These are phyloP conservation scores for Articulospora tetracladia DNA, from an alignment of 495 filamentous ascomycete species.

Conservation along the genomic window DNA sequence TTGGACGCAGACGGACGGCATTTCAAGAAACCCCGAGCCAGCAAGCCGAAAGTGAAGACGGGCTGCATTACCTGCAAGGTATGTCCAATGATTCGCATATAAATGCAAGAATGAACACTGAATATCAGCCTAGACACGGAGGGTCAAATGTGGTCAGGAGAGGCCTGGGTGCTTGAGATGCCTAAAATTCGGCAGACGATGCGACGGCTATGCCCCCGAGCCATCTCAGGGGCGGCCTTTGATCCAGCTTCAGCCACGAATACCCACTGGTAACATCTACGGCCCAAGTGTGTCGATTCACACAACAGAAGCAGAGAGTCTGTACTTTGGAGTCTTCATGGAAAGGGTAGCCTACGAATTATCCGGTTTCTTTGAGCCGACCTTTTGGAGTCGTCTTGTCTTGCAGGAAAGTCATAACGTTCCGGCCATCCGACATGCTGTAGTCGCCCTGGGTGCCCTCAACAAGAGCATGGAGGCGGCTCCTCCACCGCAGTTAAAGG, in stretches of 20 bases:
- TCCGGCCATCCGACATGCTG: constrained; percentile 59
- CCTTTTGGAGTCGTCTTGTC: constrained; percentile 53
- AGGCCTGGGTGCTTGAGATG: constrained; percentile 51
- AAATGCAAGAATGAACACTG: not conserved
- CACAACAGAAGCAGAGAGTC: constrained; percentile 38
- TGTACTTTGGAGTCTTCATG: constrained; percentile 56
- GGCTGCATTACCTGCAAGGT: constrained; percentile 28
- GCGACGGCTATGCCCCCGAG: constrained; percentile 46
- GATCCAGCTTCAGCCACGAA: constrained; percentile 17
- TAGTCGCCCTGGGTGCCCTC: constrained; percentile 58
- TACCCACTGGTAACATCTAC: constrained; percentile 7
- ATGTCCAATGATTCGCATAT: not conserved
- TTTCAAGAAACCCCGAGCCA: constrained; percentile 15
- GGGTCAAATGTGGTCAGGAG: constrained; percentile 56
- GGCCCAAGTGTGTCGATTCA: constrained; percentile 14
- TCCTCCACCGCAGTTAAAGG: constrained; percentile 15
- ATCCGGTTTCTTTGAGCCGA: constrained; percentile 50
- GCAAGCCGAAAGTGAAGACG: constrained; percentile 22
- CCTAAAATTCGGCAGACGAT: constrained; percentile 46
- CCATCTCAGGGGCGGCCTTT: not conserved
- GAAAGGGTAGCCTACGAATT: constrained; percentile 53
- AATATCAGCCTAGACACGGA: constrained; percentile 20
- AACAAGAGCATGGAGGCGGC: constrained; percentile 43
- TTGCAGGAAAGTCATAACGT: constrained; percentile 57
- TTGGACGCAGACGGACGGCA: constrained; percentile 5